Percentiles rank a stretch among this genome's conserved stretches.
These are phyloP conservation scores for Sphaceloma murrayae DNA, from an alignment of 2,329 filamentous ascomycete species.

Conservation along the genomic window DNA sequence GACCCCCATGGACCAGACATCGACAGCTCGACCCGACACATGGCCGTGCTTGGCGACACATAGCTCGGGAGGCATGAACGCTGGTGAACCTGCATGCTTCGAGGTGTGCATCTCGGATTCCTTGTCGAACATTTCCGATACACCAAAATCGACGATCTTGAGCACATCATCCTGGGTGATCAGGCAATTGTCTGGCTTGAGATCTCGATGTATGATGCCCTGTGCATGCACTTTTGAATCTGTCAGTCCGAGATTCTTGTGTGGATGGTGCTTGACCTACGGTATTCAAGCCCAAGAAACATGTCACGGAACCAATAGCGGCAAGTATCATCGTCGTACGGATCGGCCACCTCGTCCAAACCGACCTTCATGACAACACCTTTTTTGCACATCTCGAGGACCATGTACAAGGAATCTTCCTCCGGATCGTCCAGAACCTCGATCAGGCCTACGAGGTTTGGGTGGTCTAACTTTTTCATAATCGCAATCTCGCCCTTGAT, in stretches of 20 bases:
- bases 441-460: slow-evolving; percentile 83
- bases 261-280: slow-evolving; percentile 41
- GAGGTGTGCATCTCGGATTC: slow-evolving; percentile 76
- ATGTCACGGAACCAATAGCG: slow-evolving; percentile 91
- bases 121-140: slow-evolving; percentile 97
- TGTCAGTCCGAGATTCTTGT: slow-evolving; percentile 7
- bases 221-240: slow-evolving; percentile 66
- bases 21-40: slow-evolving; percentile 78
- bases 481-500: slow-evolving; percentile 96
- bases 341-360: slow-evolving; percentile 69
- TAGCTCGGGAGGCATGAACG: slow-evolving; percentile 86
- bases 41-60: slow-evolving; percentile 79
- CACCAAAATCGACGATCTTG: slow-evolving; percentile 97
- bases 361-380: slow-evolving; percentile 95
- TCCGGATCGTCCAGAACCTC: slow-evolving; percentile 93
- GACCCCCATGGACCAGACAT: slow-evolving; percentile 98
- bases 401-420: slow-evolving; percentile 96
- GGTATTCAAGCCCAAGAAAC: slow-evolving; percentile 87
- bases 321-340: slow-evolving; percentile 73
- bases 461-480: slow-evolving; percentile 97
- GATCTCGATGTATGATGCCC: slow-evolving; percentile 89
- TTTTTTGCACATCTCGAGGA: slow-evolving; percentile 97
- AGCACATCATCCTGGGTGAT: slow-evolving; percentile 85
- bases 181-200: slow-evolving; percentile 94
- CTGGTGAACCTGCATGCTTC: slow-evolving; percentile 89